phyloP scores from a whole-genome alignment of 108 stramenopile genomes.

The Pseudonitzschia pungens region DNA sequence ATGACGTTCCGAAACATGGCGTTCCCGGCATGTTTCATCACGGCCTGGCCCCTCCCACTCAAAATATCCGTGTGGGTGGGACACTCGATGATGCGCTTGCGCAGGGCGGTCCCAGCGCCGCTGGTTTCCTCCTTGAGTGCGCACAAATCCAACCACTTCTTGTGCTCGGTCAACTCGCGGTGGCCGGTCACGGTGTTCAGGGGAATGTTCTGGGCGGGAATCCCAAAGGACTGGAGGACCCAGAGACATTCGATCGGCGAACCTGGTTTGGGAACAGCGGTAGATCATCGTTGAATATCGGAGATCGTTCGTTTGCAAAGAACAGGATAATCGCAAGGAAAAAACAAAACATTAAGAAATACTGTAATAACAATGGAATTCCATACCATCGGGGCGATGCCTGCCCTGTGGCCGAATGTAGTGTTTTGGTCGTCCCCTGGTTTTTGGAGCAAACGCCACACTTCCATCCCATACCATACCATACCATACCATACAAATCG shows the following conservation, averaged over 20 bases:
- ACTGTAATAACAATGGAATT: neutral
- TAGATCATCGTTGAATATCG: neutral
- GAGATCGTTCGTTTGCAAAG: no score
- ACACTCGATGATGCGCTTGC: conserved; percentile 9
- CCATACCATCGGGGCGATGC: no score
- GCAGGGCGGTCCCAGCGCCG: neutral
- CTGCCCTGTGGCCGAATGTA: no score
- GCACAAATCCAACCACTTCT: conserved; percentile 1
- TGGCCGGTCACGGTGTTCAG: conserved; percentile 7
- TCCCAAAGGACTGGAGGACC: conserved; percentile 28
- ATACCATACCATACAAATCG: neutral
- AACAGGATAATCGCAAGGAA: no score
- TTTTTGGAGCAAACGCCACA: no score
- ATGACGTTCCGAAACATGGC: conserved; percentile 24
- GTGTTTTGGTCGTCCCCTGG: no score
- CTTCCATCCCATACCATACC: no score
- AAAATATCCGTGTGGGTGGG: conserved; percentile 7
- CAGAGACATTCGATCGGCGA: conserved; percentile 19
- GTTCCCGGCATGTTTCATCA: conserved; percentile 31
- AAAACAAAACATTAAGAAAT: neutral
- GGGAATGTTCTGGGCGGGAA: conserved; percentile 15
- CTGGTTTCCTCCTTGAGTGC: neutral
- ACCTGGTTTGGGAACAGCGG: neutral
- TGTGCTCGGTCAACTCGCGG: neutral
- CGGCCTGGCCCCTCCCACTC: conserved; percentile 21